Base-by-base conservation (phyloP, 2,329 filamentous ascomycete species). In the Fusarium odoratissimum region DNA sequence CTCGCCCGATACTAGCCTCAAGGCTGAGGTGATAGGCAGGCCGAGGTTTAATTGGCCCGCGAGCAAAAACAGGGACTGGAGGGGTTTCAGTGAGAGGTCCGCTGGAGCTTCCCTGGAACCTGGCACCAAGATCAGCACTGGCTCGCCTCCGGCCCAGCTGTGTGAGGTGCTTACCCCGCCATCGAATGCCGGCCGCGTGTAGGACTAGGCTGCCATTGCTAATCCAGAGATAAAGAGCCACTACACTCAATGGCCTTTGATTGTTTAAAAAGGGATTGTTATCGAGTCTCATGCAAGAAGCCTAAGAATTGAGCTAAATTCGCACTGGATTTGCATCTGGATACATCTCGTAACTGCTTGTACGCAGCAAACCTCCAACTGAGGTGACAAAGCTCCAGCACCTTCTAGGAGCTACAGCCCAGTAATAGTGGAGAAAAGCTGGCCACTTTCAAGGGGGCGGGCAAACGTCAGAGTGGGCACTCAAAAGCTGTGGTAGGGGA, bases 341-440 rank as follows among this genome's bases (percentile, higher is more conserved):
- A 69, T 56, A 33, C 46, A 48, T 72, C 70, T 69, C 52, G 57
- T 54, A 66, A 23, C 40, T 59, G 35, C 51, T 61, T 25, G 40
- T 49, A 35, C 35, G 33, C 45, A 40, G 41, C 41, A 23, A 54
- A 44, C 48, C 59, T 41, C 59, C 49, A 69, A 42, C 51, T 38
- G 51, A 61, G 60, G 64, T 60, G 58, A 74, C 60, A 71, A 65
- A 73, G 67, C 71, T 69, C 71, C 60, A 74, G 71, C 56, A 74
- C 52, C 48, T 74, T 74, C 71, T 63, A 74, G 64, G 64, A 74
- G 71, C 72, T 75, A 59, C 65, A 74, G 72, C 72, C 55, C 56
- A 65, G 64, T 63, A 75, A 73, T 49, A 75, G 72, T 73, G 72
- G 72, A 49, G 72, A 73, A 46, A 48, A 40, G 68, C 71, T 44